Conservation (phyloP, 352 stramenopile genomes). For the Phytophthora rubi region DNA sequence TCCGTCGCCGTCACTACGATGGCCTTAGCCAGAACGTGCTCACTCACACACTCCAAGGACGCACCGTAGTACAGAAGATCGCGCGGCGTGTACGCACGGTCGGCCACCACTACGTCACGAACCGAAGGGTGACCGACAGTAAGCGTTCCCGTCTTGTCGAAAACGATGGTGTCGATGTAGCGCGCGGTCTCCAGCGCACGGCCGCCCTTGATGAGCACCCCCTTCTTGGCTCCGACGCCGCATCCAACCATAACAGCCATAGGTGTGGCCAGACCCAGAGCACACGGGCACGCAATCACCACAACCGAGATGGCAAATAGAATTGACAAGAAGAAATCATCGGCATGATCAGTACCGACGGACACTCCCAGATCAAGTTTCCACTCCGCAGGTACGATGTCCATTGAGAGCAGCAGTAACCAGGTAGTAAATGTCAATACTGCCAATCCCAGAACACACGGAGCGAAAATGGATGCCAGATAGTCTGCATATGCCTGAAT, state of each 20-base stretch:
- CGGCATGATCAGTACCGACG: slow-evolving; percentile 55
- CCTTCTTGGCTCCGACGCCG: slow-evolving; percentile 83
- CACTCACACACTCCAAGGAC: slow-evolving; percentile 84
- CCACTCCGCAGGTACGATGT: slow-evolving; percentile 14
- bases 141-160: slow-evolving; percentile 95
- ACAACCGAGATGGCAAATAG: slow-evolving; percentile 90
- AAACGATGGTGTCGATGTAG: slow-evolving; percentile 90
- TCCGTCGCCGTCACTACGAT: slow-evolving; percentile 83
- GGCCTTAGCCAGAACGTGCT: slow-evolving; percentile 86
- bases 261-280: slow-evolving; percentile 81
- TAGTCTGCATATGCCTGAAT: slow-evolving; percentile 86
- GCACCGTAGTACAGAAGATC: slow-evolving; percentile 84
- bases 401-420: slow-evolving; percentile 12
- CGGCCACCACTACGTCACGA: slow-evolving; percentile 76
- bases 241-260: slow-evolving; percentile 91
- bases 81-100: slow-evolving; percentile 64
- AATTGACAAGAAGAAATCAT: slow-evolving; percentile 54
- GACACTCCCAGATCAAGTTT: slow-evolving; percentile 26
- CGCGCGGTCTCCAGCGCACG: slow-evolving; percentile 79
- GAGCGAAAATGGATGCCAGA: slow-evolving; percentile 42
- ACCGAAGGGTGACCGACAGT: slow-evolving; percentile 86
- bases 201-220: slow-evolving; percentile 91
- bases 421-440: slow-evolving; percentile 19
- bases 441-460: slow-evolving; percentile 24
- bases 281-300: slow-evolving; percentile 89